Conservation (phyloP, 2,329 filamentous ascomycete genomes). For the Exserohilum turcica region DNA sequence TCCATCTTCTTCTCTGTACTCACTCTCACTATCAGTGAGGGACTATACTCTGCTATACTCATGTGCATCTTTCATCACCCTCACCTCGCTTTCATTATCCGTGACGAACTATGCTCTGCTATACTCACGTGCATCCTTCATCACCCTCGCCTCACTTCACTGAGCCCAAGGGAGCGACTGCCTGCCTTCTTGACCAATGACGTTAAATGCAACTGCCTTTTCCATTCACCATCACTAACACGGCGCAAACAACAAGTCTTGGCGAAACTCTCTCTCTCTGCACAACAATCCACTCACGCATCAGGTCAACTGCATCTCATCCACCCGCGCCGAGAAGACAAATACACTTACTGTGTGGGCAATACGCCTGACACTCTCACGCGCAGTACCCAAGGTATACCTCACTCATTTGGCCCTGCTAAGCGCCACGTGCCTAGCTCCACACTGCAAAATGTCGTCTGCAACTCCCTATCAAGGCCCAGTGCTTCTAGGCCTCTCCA, state of each 20-base stretch:
- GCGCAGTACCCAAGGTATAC: background rate
- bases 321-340: background rate
- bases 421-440: background rate
- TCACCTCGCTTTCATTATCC: background rate
- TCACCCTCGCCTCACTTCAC: background rate
- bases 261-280: background rate
- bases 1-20: too few species aligned
- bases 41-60: background rate
- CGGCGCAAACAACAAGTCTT: background rate
- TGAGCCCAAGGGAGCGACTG: background rate
- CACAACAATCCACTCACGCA: background rate
- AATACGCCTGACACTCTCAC: background rate
- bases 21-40: background rate
- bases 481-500: constrained; percentile 20
- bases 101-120: background rate
- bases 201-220: constrained; percentile 2
- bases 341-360: background rate
- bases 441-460: constrained; percentile 11
- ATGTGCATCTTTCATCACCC: background rate
- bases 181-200: constrained; percentile 1
- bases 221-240: constrained; percentile 1
- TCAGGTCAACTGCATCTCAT: too few species aligned
- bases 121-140: background rate
- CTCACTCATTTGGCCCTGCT: background rate
- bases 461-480: constrained; percentile 14